Evolutionary conservation across 306 rosid genomes (phyloP), one percentile per base, ranked within the genome.

Genomic region (Acacia confusa): DNA sequence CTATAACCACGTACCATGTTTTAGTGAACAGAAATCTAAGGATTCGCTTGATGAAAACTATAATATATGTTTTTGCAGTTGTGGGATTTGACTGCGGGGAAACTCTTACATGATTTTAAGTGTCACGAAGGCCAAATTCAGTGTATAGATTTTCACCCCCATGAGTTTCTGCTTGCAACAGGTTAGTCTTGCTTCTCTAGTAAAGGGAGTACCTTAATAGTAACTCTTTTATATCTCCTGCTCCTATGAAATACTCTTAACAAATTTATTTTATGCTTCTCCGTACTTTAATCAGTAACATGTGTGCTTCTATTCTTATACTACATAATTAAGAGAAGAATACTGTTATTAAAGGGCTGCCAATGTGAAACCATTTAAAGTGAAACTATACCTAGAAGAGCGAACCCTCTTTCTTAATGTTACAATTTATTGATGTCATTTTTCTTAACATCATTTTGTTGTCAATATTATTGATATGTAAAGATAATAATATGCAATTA

Each of bases 31-130:
- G 19, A 50, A 81, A 69, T 20, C 61, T 74, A 20, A 52, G 44
- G 32, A 40, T 66, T 57, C 61, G 2, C 45, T 58, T 25, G 15
- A 52, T 16, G 22, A 43, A 48, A 84, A 68, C 48, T 74, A 43
- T 72, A 40, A 77, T 76, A 25, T 74, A 44, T 74, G 19, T 78
- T 38, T 58, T 84, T 80, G 85, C 89, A 95, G 99, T 85, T 95
- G 85, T 95, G 99, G 99, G 99, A 95, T 88, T 88, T 95, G 77
- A 95, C 99, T 64, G 99, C 99, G 20, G 99, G 99, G 77, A 95
- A 95, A 85, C 88, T 95, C 61, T 84, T 95, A 81, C 99, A 95
- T 78, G 99, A 95, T 75, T 95, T 95, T 86, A 95, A 95, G 88
- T 84, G 77, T 81, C 99, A 95, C 11, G 99, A 95, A 75, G 99